phyloP scores from a whole-genome alignment of 1,284 basidiomycete species.

The Microstroma glucosiphilum region DNA sequence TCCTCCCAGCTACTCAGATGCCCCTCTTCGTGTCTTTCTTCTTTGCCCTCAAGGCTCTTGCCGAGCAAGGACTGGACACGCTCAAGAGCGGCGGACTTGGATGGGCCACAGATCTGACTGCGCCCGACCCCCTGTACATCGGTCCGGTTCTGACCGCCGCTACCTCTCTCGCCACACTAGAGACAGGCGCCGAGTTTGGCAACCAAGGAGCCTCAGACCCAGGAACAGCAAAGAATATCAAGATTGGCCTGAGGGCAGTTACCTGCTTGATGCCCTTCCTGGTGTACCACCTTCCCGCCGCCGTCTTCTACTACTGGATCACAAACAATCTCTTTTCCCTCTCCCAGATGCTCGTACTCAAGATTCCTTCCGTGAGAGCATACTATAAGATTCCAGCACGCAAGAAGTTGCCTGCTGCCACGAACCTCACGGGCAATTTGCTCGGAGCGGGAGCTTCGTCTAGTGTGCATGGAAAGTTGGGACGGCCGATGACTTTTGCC shows the following conservation, averaged over 20 bases:
- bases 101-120: slow-evolving; percentile 72
- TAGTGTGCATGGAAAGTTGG: too few species aligned
- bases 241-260: slow-evolving; percentile 20
- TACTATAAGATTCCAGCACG: too few species aligned
- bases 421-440: too few species aligned
- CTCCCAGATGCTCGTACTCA: slow-evolving; percentile 41
- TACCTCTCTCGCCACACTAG: slow-evolving; percentile 63
- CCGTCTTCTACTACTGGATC: slow-evolving; percentile 61
- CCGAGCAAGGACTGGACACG: slow-evolving; percentile 65
- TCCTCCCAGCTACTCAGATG: slow-evolving; percentile 66
- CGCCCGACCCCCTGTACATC: slow-evolving; percentile 69
- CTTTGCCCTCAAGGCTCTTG: slow-evolving; percentile 71
- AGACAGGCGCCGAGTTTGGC: slow-evolving; percentile 63
- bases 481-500: too few species aligned
- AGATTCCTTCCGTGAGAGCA: too few species aligned
- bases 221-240: not conserved
- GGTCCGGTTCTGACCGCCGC: slow-evolving; percentile 65
- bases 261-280: not conserved
- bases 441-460: too few species aligned
- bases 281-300: slow-evolving; percentile 30
- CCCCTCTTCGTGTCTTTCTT: slow-evolving; percentile 79
- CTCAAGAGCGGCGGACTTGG: slow-evolving; percentile 70
- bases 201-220: slow-evolving; percentile 8
- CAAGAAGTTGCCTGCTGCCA: too few species aligned
- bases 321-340: slow-evolving; percentile 57